Base-by-base conservation (phyloP, 2,329 filamentous ascomycete species). In the Sphaerulina vaccinii region DNA sequence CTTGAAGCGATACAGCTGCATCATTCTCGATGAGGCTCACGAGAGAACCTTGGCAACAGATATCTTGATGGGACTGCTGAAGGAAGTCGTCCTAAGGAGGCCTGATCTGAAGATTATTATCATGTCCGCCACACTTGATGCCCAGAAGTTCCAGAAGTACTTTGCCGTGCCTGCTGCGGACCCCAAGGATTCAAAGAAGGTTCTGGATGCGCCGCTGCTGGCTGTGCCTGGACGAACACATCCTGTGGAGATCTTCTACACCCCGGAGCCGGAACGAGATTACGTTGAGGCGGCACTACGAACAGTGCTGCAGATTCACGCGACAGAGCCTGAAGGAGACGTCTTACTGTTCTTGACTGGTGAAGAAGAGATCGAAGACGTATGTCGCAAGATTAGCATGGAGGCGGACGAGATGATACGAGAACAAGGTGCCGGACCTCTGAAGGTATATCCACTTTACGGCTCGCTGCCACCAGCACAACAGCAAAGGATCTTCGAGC, bases 211-310 rank as follows among this genome's bases (percentile, higher is more conserved):
- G 3, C 93, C 93, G 5, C 79, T 99, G 35, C 83, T 99, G 46
- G 90, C 92, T 19, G 93, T 99, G 2, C 93, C 93, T 29, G 93
- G 93, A 68, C 85, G 93, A 71, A 99, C 93, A 16, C 86, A 96
- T 70, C 91, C 93, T 5, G 93, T 99, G 65, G 92, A 99, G 75
- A 95, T 99, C 58, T 99, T 95, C 73, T 99, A 99, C 74, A 99
- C 93, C 1, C 89, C 90, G 1, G 91, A 97, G 70, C 89, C 93
- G 15, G 93, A 97, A 75, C 83, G 88, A 65, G 93, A 99, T 69
- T 99, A 99, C 68, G 88, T 99, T 38, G 93, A 99, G 75, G 92
- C 92, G 37, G 90, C 93, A 1, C 84, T 99, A 58, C 82, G 93
- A 54, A 99, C 93, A 0, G 93, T 99, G 36, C 78, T 99, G 38